Evolutionary conservation across 2,329 filamentous ascomycete genomes (phyloP), one percentile per base, ranked within the genome.

Genomic region (Ophiocordyceps camponoti-saundersi): DNA sequence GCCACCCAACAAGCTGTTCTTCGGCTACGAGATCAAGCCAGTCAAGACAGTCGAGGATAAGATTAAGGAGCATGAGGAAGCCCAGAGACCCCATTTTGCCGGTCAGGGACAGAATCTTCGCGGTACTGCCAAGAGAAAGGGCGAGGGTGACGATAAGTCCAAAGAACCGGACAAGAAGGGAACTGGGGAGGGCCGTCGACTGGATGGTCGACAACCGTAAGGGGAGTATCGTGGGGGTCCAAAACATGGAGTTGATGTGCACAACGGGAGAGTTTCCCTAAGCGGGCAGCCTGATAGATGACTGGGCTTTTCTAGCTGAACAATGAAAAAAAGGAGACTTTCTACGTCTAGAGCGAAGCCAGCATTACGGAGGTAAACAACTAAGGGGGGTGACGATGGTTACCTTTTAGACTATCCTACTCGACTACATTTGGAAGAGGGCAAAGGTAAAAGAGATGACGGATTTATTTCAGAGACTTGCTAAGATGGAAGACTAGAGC

Each of bases 1-100:
- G 46, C 77, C 86, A 0, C 82, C 85, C 0, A 92, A 92, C 56
- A 94, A 95, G 65, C 72, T 98, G 5, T 98, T 98, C 70, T 94
- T 98, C 52, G 92, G 92, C 3, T 98, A 96, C 58, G 83, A 94
- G 57, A 75, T 95, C 59, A 94, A 84, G 62, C 90, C 90, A 0
- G 72, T 93, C 41, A 89, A 87, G 68, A 85, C 85, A 10, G 79
- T 82, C 48, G 82, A 78, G 34, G 79, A 86, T 48, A 80, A 79
- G 59, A 76, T 79, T 46, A 72, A 80, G 50, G 79, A 82, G 49
- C 73, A 78, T 36, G 75, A 79, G 50, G 53, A 78, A n/a, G 71
- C 75, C 4, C 71, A 73, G 49, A 77, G 79, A 52, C 82, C 82
- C n/a, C 79, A 79, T 54, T 95, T 95, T 63, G 78, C 81, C 5